These are phyloP conservation scores for Gentiana straminea DNA, from an alignment of 257 asterid species.

Conservation along the genomic window DNA sequence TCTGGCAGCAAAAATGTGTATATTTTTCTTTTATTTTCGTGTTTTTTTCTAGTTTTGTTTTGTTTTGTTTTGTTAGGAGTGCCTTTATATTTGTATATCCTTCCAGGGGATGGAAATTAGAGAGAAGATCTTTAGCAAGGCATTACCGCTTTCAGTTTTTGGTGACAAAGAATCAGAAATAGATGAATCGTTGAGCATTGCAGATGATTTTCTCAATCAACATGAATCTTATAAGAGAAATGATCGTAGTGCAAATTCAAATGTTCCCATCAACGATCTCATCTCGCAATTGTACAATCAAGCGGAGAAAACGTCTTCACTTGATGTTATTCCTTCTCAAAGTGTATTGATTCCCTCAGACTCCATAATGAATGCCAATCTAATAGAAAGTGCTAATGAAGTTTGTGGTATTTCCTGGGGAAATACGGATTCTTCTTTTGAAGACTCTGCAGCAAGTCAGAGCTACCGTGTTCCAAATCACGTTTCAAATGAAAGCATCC, in stretches of 20 bases:
- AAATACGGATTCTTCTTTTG: slow-evolving; percentile 43
- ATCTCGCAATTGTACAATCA: slow-evolving; percentile 56
- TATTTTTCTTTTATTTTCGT: too few species aligned
- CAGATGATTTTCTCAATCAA: slow-evolving; percentile 30
- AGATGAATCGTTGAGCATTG: slow-evolving; percentile 32
- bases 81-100: not conserved
- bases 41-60: too few species aligned
- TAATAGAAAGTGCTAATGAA: slow-evolving; percentile 27
- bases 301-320: slow-evolving; percentile 32
- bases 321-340: slow-evolving; percentile 17
- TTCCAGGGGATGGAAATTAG: slow-evolving; percentile 37
- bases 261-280: slow-evolving; percentile 42
- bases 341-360: slow-evolving; percentile 21
- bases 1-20: too few species aligned
- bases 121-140: slow-evolving; percentile 27
- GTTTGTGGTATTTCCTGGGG: slow-evolving; percentile 42
- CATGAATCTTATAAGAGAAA: slow-evolving; percentile 28
- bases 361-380: slow-evolving; percentile 20
- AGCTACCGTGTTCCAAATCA: slow-evolving; percentile 22
- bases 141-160: slow-evolving; percentile 57
- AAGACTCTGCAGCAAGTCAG: slow-evolving; percentile 16
- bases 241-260: slow-evolving; percentile 22
- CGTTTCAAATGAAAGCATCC: slow-evolving; percentile 20
- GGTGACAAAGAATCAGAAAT: slow-evolving; percentile 50
- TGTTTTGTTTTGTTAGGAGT: too few species aligned